Evolutionary conservation across 345 rosid genomes (phyloP), one percentile per base, ranked within the genome.

Genomic region (Barbarea vulgaris): DNA sequence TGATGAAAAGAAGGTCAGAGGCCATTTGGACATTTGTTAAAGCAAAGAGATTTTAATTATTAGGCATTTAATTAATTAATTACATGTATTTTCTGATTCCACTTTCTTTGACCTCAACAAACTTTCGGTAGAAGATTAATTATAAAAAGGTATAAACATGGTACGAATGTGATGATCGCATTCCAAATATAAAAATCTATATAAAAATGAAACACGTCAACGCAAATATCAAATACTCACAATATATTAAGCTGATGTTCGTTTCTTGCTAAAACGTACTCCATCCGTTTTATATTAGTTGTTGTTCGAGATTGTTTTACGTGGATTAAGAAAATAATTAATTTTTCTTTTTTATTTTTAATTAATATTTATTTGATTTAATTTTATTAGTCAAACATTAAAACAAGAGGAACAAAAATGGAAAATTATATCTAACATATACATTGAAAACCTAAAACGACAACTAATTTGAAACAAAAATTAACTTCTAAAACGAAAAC

Each of bases 61-160:
- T 41, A 31, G n/a, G 41, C 37, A 44, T 64, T 69, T 70, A n/a
- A n/a, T n/a, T n/a, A n/a, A n/a, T 5, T 22, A n/a, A n/a, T 55
- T 54, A 55, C 53, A 25, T 61, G 21, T 42, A 42, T 44, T 37
- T 70, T 63, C 17, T 27, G 7, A 46, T 28, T 46, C 18, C 5
- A 33, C 80, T 77, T 33, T 33, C 30, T 77, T 77, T 77, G 42
- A 77, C 59, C 22, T 34, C 66, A 54, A 69, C 34, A 55, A 70
- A 47, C 80, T 77, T 70, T 77, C 80, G 61, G 67, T 64, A 64
- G 36, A 64, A 63, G 70, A 46, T 33, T 55, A 63, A 70, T 70
- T 10, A 77, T 62, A 64, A 55, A 27, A 75, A 41, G 15, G 7
- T 41, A 12, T 55, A 22, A 37, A 19, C 68, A 60, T 8, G 19